phyloP scores from a whole-genome alignment of 2,329 filamentous ascomycete genomes.

The Phialophora tarda region DNA sequence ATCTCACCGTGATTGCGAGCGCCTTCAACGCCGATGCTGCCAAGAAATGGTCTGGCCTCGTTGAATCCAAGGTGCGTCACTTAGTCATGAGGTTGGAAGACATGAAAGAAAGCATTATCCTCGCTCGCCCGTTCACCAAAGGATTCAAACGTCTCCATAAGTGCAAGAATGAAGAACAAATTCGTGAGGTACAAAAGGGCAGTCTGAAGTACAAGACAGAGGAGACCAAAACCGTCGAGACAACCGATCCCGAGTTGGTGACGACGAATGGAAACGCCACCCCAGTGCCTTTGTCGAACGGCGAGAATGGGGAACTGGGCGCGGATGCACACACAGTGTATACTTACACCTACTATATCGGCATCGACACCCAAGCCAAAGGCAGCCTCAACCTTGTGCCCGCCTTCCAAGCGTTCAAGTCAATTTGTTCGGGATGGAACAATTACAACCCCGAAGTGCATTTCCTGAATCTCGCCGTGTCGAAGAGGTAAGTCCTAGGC shows the following conservation, averaged over 20 bases:
- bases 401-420: conserved; percentile 85
- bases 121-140: conserved; percentile 92
- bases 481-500: conserved; percentile 72
- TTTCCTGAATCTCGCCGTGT: conserved; percentile 79
- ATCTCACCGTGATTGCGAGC: conserved; percentile 83
- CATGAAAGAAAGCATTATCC: conserved; percentile 71
- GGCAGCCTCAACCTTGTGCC: conserved; percentile 65
- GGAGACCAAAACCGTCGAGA: conserved; percentile 57
- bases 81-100: conserved; percentile 83
- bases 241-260: conserved; percentile 56
- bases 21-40: conserved; percentile 84
- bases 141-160: conserved; percentile 83
- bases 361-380: conserved; percentile 55
- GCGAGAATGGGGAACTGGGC: conserved; percentile 48
- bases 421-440: conserved; percentile 75
- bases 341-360: conserved; percentile 94
- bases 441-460: conserved; percentile 77
- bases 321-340: conserved; percentile 65
- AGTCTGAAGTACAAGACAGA: conserved; percentile 65
- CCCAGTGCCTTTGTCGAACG: conserved; percentile 48
- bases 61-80: conserved; percentile 90
- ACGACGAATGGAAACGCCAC: conserved; percentile 54
- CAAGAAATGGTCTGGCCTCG: conserved; percentile 85
- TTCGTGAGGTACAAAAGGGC: conserved; percentile 67
- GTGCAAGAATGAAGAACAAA: conserved; percentile 66